Evolutionary conservation across 352 stramenopile genomes (phyloP), one percentile per base, ranked within the genome.

Genomic region (Phytophthora palmivora): DNA sequence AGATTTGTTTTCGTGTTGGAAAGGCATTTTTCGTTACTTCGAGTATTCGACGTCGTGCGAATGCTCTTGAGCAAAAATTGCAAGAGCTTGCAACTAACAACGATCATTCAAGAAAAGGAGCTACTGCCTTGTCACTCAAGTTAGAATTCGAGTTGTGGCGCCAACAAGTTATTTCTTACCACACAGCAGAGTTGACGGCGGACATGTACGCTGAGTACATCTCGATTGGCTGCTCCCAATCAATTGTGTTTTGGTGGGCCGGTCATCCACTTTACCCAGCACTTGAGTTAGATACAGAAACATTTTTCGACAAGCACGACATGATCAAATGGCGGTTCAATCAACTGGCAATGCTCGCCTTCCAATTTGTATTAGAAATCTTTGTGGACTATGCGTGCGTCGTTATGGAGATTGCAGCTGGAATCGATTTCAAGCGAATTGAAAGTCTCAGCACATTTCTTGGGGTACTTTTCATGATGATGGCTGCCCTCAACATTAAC

Each of bases 131-230:
- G 14, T 24, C 45, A 1, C 21, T 63, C 5, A 57, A 56, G 28
- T 8, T 61, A 18, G 50, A 63, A 9, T 80, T 80, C 3, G 46
- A 70, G 8, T 21, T 48, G 14, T 80, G 74, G 70, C 56, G 52
- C 19, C 51, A 30, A 21, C 72, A 71, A 5, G 24, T 72, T 2
- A 16, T 85, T 2, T 36, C 47, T 0, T 65, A 79, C 18, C 60
- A 82, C 19, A 74, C 73, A 14, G 70, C 73, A 1, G 76, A 85
- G 42, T 26, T 61, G 12, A 74, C 72, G 19, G 73, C 72, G 38
- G 73, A 80, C 33, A 85, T 85, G 73, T 79, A 78, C 28, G 70
- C 76, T 16, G 76, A 85, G 55, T 85, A 85, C 37, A 76, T 85
- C 24, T 70, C 73, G 0, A 82, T 85, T 30, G 73, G 63, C 0